Percentiles rank a stretch among this genome's conserved stretches.
Conservation (phyloP, 768 basidiomycete genomes). For the Chalciporus pseudorubinellus region DNA sequence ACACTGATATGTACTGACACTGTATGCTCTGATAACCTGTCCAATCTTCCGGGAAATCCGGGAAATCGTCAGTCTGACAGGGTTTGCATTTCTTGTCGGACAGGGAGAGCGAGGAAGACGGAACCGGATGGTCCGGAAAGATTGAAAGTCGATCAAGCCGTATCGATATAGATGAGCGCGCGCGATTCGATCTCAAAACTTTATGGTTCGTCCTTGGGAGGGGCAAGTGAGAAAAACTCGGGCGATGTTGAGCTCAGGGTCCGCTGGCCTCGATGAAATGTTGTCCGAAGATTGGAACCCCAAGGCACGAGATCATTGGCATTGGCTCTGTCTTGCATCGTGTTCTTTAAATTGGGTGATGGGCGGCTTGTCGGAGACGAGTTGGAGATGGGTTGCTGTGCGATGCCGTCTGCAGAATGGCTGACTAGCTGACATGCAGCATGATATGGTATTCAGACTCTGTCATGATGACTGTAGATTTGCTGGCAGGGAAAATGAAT, state of each 20-base stretch:
- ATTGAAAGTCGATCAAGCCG: not conserved
- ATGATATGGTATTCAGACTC: no score
- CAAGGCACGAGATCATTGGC: not conserved
- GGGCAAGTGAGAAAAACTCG: not conserved
- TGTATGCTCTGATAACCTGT: not conserved
- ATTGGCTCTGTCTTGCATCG: not conserved
- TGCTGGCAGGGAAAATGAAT: conserved; percentile 1
- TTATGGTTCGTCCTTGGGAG: not conserved
- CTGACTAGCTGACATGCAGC: no score
- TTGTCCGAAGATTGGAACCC: not conserved
- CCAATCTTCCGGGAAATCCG: not conserved
- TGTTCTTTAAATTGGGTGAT: not conserved
- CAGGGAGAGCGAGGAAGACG: not conserved
- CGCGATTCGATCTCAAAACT: not conserved
- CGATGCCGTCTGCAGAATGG: not conserved
- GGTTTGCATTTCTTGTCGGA: not conserved
- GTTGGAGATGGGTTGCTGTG: not conserved
- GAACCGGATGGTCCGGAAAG: no score
- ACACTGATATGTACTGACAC: not conserved
- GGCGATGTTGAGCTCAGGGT: not conserved
- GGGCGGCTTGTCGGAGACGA: not conserved
- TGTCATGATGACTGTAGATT: no score
- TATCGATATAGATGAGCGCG: not conserved
- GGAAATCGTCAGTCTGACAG: not conserved
- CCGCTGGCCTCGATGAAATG: not conserved